Conservation (phyloP, 2,329 filamentous ascomycete species). For the Fusarium lyarnte region DNA sequence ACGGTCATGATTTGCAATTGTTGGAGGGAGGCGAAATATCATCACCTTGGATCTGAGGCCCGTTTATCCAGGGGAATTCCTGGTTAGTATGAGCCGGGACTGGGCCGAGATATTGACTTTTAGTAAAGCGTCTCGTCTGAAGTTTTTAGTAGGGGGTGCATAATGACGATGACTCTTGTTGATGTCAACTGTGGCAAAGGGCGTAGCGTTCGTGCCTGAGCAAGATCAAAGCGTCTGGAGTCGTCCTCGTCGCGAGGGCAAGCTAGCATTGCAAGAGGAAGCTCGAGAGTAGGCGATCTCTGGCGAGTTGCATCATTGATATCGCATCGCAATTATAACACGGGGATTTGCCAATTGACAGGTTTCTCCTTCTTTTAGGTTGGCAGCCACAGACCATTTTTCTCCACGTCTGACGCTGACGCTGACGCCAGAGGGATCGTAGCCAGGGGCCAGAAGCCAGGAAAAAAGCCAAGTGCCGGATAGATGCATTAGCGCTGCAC, state of each 20-base stretch:
- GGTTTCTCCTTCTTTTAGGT: background rate
- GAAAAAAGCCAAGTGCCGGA: constrained; percentile 13
- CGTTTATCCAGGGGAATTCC: constrained; percentile 16
- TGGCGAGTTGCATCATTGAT: constrained; percentile 21
- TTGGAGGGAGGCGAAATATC: constrained; percentile 1
- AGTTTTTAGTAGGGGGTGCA: constrained; percentile 24
- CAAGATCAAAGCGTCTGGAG: constrained; percentile 24
- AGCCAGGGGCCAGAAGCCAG: constrained; percentile 5
- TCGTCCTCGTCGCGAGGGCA: background rate
- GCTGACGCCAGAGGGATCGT: constrained; percentile 23
- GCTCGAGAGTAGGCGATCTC: background rate
- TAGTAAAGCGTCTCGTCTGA: background rate
- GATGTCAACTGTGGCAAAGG: constrained; percentile 23
- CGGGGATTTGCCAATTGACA: constrained; percentile 4
- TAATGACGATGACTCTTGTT: constrained; percentile 18
- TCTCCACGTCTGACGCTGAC: constrained; percentile 12
- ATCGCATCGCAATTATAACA: background rate
- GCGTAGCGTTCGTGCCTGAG: constrained; percentile 10
- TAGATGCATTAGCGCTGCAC: constrained; percentile 34
- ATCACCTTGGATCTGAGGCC: background rate
- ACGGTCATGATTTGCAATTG: constrained; percentile 3
- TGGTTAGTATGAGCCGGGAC: constrained; percentile 3
- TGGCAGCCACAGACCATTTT: constrained; percentile 1
- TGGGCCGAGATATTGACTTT: background rate
- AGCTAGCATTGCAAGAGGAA: constrained; percentile 1